Evolutionary conservation across 2,329 filamentous ascomycete species (phyloP), one percentile per base, ranked within the genome.

Genomic region (Colletotrichum sp.): DNA sequence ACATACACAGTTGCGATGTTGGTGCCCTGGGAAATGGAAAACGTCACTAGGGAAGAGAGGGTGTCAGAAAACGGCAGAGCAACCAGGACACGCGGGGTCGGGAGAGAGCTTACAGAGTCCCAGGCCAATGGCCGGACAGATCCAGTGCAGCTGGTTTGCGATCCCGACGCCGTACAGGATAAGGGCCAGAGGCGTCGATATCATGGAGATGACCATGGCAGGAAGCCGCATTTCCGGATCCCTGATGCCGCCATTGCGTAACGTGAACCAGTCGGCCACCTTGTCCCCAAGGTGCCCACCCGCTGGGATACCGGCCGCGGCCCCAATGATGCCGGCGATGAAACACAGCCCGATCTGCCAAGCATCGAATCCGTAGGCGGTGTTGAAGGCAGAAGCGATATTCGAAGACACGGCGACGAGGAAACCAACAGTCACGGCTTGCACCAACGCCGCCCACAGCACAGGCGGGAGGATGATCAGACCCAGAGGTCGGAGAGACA

Each of bases 181-280:
- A 28, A 90, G 77, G 0, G 85, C 80, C 12, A 89, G 79, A 0
- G 89, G 89, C 5, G 89, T 87, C 16, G 89, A 86, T 32, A 91
- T 81, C 78, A 90, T 81, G 78, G 89, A 90, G 1, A 90, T 84
- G 13, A 85, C 80, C 21, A 92, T 85, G 6, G 88, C 88, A 2
- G 90, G 90, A 7, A 92, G 81, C n/a, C 91, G 85, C 90, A 92
- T 92, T 79, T 92, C 90, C 0, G 91, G 89, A 66, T 91, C 87
- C n/a, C 90, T 85, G 24, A 92, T 85, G 7, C 91, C 91, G 6
- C 86, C 85, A 78, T 92, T 92, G 32, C 85, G 84, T 68, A 82
- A 83, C 0, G 91, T 92, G 26, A 89, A 83, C 71, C 83, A 85
- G 65, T 89, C 87, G 21, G 89, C 88, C 10, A 87, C 81, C 80